These are phyloP conservation scores for Aspergillus quadricinctus DNA, from an alignment of 2,329 filamentous ascomycete species.

Conservation along the genomic window DNA sequence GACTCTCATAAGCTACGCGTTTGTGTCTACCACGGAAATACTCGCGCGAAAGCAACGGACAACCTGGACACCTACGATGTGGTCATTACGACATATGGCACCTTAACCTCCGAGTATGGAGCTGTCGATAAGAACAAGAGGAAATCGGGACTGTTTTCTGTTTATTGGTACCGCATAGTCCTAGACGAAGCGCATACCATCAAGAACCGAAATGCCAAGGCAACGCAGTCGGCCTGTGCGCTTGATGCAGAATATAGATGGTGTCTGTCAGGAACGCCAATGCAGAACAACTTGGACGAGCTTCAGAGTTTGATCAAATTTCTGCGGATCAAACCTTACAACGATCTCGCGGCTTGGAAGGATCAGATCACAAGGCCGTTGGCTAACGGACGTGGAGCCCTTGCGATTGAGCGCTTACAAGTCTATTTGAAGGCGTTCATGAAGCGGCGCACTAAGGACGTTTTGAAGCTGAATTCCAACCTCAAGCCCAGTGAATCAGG, in stretches of 20 bases:
- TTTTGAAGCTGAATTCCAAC: constrained; percentile 83
- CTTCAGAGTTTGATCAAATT: constrained; percentile 91
- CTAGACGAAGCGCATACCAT: constrained; percentile 97
- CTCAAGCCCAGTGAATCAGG: constrained; percentile 64
- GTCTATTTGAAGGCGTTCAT: constrained; percentile 87
- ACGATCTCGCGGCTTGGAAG: constrained; percentile 82
- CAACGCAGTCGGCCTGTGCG: constrained; percentile 85
- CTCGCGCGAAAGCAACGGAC: constrained; percentile 71
- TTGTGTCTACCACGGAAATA: constrained; percentile 84
- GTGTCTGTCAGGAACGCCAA: constrained; percentile 93
- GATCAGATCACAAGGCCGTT: constrained; percentile 85
- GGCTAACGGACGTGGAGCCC: constrained; percentile 81
- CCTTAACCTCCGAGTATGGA: constrained; percentile 84
- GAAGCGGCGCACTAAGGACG: constrained; percentile 97
- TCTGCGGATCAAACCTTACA: constrained; percentile 84
- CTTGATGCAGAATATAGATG: constrained; percentile 83
- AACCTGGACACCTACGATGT: constrained; percentile 85
- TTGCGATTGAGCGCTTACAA: constrained; percentile 83
- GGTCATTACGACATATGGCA: constrained; percentile 95
- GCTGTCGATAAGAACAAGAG: constrained; percentile 59
- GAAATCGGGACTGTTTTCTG: constrained; percentile 79
- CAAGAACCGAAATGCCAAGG: constrained; percentile 96
- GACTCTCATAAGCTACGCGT: constrained; percentile 69
- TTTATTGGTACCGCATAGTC: constrained; percentile 93
- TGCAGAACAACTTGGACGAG: constrained; percentile 98